Conservation (phyloP, 163 green algal genomes). For the Prototheca stagnorum region DNA sequence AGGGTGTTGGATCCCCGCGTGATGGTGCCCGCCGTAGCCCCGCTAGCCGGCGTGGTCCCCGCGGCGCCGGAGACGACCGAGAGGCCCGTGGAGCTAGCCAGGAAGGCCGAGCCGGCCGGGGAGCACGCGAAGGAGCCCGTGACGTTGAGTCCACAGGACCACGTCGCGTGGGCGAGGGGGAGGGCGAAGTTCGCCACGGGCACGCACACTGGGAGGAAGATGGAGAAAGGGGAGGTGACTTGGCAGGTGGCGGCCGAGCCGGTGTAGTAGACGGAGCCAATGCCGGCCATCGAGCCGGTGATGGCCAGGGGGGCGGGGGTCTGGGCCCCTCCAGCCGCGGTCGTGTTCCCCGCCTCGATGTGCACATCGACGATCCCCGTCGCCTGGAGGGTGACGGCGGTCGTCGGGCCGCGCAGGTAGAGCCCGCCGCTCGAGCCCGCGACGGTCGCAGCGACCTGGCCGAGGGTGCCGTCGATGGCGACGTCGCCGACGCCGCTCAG, state of each 20-base stretch:
- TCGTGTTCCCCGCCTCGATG: neutral
- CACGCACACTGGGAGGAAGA: neutral
- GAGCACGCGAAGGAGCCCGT: conserved; percentile 4
- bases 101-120: neutral
- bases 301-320: neutral
- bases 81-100: neutral
- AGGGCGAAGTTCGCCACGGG: neutral
- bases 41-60: neutral
- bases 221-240: neutral
- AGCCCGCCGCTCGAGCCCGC: neutral
- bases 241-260: neutral
- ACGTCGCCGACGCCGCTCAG: neutral
- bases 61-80: neutral
- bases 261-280: conserved; percentile 5
- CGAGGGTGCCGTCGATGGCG: neutral
- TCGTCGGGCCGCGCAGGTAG: neutral
- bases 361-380: neutral
- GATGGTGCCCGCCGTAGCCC: neutral
- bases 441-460: neutral
- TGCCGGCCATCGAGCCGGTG: neutral
- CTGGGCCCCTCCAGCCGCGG: neutral
- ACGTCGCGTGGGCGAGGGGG: neutral
- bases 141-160: conserved; percentile 2
- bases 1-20: neutral
- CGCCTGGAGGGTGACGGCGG: neutral